These are phyloP conservation scores for Suillus hirtellus DNA, from an alignment of 768 basidiomycete species.

Conservation along the genomic window DNA sequence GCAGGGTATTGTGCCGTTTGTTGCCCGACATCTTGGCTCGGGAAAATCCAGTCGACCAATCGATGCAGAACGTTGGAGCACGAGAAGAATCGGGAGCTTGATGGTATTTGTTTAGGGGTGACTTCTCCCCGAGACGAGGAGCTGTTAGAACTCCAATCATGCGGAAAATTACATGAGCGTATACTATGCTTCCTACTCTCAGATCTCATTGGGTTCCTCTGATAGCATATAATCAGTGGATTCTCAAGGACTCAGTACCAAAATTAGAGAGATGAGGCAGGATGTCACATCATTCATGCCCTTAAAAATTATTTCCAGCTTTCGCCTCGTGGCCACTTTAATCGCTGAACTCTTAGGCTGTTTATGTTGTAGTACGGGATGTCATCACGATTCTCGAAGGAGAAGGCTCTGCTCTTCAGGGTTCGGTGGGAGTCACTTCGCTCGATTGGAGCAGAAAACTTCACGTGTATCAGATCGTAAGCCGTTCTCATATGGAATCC, in stretches of 20 bases:
- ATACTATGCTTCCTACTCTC: not conserved
- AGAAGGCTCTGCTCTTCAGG: not conserved
- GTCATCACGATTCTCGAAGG: not conserved
- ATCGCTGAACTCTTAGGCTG: not conserved
- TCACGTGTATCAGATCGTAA: not conserved
- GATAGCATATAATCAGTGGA: not conserved
- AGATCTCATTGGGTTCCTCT: not conserved
- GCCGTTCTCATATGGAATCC: not conserved
- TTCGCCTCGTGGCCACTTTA: not conserved
- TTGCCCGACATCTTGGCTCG: conserved; percentile 2
- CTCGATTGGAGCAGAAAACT: not conserved
- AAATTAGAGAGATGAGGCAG: not conserved
- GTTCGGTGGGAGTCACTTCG: not conserved
- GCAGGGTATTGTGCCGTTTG: not conserved
- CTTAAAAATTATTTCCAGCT: not conserved
- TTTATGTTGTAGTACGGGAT: not conserved
- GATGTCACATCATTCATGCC: not conserved
- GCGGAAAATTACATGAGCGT: no score
- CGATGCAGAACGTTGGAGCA: not conserved
- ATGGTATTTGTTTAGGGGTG: not conserved
- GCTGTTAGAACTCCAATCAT: not conserved
- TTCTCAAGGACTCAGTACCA: not conserved
- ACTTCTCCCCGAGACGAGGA: not conserved
- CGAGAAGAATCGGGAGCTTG: not conserved
- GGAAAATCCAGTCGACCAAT: not conserved